These are phyloP conservation scores for Helotiales sp. DNA, from an alignment of 2,329 filamentous ascomycete genomes.

Conservation along the genomic window DNA sequence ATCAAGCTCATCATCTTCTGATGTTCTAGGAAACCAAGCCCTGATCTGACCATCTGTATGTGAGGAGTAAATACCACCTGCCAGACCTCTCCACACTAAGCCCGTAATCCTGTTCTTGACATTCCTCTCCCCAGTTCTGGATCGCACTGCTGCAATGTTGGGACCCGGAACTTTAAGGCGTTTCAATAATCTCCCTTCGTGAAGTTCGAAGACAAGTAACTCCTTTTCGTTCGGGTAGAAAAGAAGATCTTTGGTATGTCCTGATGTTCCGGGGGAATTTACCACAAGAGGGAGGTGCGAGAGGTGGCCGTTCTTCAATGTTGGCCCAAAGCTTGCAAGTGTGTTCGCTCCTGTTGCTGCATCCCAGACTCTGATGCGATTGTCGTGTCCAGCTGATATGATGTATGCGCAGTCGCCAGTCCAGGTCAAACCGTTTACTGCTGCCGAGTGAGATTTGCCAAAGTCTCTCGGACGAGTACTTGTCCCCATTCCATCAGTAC, in stretches of 20 bases:
- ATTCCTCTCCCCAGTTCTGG: slow-evolving; percentile 58
- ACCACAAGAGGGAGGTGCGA: slow-evolving; percentile 66
- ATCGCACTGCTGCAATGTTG: slow-evolving; percentile 52
- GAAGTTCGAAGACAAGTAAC: slow-evolving; percentile 79
- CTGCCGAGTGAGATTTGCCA: slow-evolving; percentile 74
- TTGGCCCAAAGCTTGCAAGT: slow-evolving; percentile 83
- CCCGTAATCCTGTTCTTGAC: slow-evolving; percentile 72
- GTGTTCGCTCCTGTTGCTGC: slow-evolving; percentile 81
- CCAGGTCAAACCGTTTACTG: slow-evolving; percentile 86
- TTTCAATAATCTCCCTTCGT: slow-evolving; percentile 74
- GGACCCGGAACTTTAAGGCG: slow-evolving; percentile 70
- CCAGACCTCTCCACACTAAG: slow-evolving; percentile 72
- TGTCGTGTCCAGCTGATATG: slow-evolving; percentile 82
- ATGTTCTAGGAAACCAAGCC: slow-evolving; percentile 71
- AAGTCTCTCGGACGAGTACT: slow-evolving; percentile 51
- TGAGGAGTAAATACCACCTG: slow-evolving; percentile 77
- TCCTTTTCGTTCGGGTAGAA: slow-evolving; percentile 84
- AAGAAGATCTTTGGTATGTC: slow-evolving; percentile 65
- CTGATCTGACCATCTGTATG: slow-evolving; percentile 85
- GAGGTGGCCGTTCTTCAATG: slow-evolving; percentile 74
- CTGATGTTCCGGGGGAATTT: slow-evolving; percentile 63
- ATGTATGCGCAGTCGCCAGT: slow-evolving; percentile 78
- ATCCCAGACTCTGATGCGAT: slow-evolving; percentile 87
- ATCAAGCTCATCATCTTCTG: slow-evolving; percentile 56
- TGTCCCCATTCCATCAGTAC: slow-evolving; percentile 41